phyloP scores from a whole-genome alignment of 2,329 filamentous ascomycete species.

The Sporothrix variecibatus region DNA sequence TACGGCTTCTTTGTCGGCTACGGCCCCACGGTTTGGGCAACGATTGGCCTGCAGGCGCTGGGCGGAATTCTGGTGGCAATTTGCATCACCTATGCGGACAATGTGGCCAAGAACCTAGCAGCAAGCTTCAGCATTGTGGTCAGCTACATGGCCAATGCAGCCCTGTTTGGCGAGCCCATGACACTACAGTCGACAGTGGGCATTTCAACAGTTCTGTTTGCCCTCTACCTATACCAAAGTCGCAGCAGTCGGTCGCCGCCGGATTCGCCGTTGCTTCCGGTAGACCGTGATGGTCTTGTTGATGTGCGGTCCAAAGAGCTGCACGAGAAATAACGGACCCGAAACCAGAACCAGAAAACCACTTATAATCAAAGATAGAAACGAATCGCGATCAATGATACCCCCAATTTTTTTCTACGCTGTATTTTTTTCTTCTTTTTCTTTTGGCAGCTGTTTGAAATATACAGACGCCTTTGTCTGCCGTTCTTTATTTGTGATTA shows the following conservation, averaged over 20 bases:
- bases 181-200: constrained; percentile 17
- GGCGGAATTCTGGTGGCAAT: constrained; percentile 19
- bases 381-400: neutral
- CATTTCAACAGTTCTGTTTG: constrained; percentile 8
- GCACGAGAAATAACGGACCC: neutral
- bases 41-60: constrained; percentile 15
- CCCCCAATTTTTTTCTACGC: neutral
- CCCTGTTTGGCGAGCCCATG: constrained; percentile 16
- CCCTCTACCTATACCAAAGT: constrained; percentile 17
- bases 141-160: constrained; percentile 10
- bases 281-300: neutral
- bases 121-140: constrained; percentile 23
- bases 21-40: constrained; percentile 17
- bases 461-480: too few relatives aligned
- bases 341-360: neutral
- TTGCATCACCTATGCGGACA: constrained; percentile 21
- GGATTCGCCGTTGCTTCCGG: neutral
- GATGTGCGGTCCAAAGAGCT: neutral
- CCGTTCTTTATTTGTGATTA: neutral
- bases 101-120: constrained; percentile 20
- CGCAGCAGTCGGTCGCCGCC: constrained; percentile 2
- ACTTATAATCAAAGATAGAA: constrained; percentile 14
- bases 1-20: constrained; percentile 24
- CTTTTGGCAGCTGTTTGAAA: neutral
- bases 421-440: too few relatives aligned